These are phyloP conservation scores for Diospyros kaki DNA, from an alignment of 148 eudicot species.

Conservation along the genomic window DNA sequence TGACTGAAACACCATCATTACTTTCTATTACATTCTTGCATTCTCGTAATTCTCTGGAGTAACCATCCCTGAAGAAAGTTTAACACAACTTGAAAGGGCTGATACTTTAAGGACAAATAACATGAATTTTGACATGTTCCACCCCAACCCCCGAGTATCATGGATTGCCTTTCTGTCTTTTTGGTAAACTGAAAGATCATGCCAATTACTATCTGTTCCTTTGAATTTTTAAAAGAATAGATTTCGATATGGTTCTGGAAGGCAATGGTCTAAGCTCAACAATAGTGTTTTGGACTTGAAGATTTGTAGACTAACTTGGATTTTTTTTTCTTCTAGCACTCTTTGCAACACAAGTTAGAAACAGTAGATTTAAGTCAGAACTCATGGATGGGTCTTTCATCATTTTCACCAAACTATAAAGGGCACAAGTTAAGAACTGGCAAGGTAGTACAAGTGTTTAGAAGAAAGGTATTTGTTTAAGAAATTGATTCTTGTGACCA, in stretches of 20 bases:
- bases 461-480: too few relatives aligned
- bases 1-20: neutral
- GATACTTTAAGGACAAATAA: neutral
- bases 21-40: neutral
- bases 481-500: too few relatives aligned
- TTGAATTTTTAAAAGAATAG: neutral
- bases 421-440: too few relatives aligned
- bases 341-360: too few relatives aligned
- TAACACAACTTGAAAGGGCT: too few relatives aligned
- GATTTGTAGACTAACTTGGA: neutral
- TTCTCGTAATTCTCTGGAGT: neutral
- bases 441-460: too few relatives aligned
- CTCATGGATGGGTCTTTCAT: too few relatives aligned
- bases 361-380: too few relatives aligned
- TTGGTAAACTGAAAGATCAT: neutral
- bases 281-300: neutral
- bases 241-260: neutral
- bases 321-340: too few relatives aligned
- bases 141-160: too few relatives aligned
- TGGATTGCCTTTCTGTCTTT: neutral
- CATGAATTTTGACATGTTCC: neutral
- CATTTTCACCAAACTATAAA: too few relatives aligned
- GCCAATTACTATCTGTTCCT: neutral
- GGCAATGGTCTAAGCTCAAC: neutral
- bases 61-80: too few relatives aligned